Evolutionary conservation across 805 yeast genomes (phyloP), one percentile per base, ranked within the genome.

Genomic region (Ogataea ganodermae): DNA sequence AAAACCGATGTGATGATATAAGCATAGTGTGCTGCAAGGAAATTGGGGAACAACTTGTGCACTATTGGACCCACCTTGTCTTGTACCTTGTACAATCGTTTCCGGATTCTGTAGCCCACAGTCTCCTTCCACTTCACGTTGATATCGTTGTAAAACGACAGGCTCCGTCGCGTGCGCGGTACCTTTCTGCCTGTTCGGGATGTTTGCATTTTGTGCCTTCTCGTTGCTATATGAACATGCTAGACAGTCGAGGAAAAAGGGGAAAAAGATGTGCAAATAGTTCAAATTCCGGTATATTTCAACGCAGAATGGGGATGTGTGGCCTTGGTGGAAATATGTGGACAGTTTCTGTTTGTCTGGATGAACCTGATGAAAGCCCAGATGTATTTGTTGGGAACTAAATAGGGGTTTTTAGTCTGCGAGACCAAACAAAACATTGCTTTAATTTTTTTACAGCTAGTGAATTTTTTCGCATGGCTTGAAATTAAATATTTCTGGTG

Each of bases 1-100:
- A 94, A 71, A 1, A 79, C 65, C 75, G 80, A 69, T 17, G 67
- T 39, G 0, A 84, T 64, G 53, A 92, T 81, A 63, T 90, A 92
- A 30, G 78, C 73, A 68, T 89, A 87, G 60, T 86, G 94, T 2
- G 83, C 89, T 5, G 80, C 81, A 28, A 78, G 65, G 59, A 80
- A 80, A 52, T 76, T 78, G 14, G 84, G 84, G 5, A 80, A 60
- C 18, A 79, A 48, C 28, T 67, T 65, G 33, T 53, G 57, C 12
- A 73, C 61, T 37, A 68, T 61, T 0, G 84, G 84, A 14, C 72
- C 65, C n/a, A 75, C 18, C 10, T 46, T 48, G 44, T 62, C 65
- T 7, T 72, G 71, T 12, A 72, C 36, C 18, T 42, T 48, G 49
- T 74, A 74, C 31, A 78, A 61, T 13, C 44, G 44, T 39, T 69